Percentiles rank a stretch among this genome's conserved stretches.
phyloP scores from a whole-genome alignment of 768 basidiomycete genomes.

The Cyclocybe aegerita region DNA sequence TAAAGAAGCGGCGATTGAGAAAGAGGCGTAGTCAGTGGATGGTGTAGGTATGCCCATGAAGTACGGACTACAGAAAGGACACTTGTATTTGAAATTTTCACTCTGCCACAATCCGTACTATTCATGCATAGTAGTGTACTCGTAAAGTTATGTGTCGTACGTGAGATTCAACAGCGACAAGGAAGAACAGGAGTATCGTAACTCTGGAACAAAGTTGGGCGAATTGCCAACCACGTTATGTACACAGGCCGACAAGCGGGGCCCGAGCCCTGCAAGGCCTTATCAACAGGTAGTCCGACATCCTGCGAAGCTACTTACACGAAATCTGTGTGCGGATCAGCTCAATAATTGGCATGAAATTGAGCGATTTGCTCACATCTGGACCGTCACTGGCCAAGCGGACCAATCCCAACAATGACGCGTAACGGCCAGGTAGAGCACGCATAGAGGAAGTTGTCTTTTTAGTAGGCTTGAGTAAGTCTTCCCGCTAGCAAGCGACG shows the following conservation, averaged over 20 bases:
- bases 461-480: slow-evolving; percentile 12
- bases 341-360: too few species aligned
- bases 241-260: slow-evolving; percentile 13
- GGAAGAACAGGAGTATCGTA: too few species aligned
- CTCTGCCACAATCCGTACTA: too few species aligned
- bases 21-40: slow-evolving; percentile 30
- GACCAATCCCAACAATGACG: slow-evolving; percentile 12
- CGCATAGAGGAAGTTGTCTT: slow-evolving; percentile 16
- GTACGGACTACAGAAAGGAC: background rate
- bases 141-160: too few species aligned
- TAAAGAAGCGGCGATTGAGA: slow-evolving; percentile 35
- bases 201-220: too few species aligned
- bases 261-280: slow-evolving; percentile 18
- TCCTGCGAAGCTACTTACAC: slow-evolving; percentile 11
- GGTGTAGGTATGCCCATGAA: background rate
- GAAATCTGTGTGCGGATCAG: background rate
- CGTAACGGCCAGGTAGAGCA: slow-evolving; percentile 17
- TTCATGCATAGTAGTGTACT: too few species aligned
- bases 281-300: slow-evolving; percentile 12
- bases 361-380: background rate
- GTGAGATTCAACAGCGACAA: too few species aligned
- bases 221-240: too few species aligned
- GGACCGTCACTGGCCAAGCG: slow-evolving; percentile 5
- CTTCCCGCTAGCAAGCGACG: slow-evolving; percentile 12
- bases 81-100: background rate